Evolutionary conservation across 805 yeast species (phyloP).

Genomic region (Yamadazyma ubonensis): DNA sequence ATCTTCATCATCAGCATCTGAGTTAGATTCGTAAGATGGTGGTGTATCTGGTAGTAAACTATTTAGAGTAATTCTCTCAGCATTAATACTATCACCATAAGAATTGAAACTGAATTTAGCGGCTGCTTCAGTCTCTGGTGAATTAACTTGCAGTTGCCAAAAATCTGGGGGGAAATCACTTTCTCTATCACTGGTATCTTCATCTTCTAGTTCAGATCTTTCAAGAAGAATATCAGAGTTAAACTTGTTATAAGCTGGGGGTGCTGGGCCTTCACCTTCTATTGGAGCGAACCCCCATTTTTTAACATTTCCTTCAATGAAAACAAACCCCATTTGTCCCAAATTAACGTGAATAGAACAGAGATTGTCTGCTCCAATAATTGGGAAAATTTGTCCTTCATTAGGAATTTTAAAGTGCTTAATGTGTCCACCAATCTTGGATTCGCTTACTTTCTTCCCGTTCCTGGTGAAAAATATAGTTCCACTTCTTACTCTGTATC

Average conservation of each 20-base stretch:
- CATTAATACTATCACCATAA: constrained; percentile 38
- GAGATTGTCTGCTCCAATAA: constrained; percentile 78
- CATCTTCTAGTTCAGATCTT: constrained; percentile 50
- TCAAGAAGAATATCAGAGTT: constrained; percentile 77
- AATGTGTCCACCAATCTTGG: constrained; percentile 75
- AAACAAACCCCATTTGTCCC: constrained; percentile 88
- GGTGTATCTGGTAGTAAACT: constrained; percentile 39
- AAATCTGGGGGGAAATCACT: constrained; percentile 58
- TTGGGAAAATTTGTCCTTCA: constrained; percentile 67
- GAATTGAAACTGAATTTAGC: constrained; percentile 40
- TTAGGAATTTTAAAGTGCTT: constrained; percentile 60
- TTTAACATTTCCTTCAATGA: constrained; percentile 88
- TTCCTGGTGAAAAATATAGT: constrained; percentile 91
- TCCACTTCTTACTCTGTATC: constrained; percentile 79
- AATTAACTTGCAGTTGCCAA: constrained; percentile 38
- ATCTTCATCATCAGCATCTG: constrained; percentile 16
- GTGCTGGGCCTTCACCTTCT: constrained; percentile 86
- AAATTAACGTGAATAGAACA: constrained; percentile 84
- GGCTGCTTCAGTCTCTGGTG: constrained; percentile 8
- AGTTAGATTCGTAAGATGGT: constrained; percentile 30
- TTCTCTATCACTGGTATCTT: constrained; percentile 45
- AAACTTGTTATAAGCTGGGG: constrained; percentile 86
- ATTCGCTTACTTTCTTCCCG: constrained; percentile 84
- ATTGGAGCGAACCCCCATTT: constrained; percentile 95
- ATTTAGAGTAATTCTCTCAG: constrained; percentile 41